phyloP scores from a whole-genome alignment of 2,329 filamentous ascomycete species.

The Arthrocladium fulminans region DNA sequence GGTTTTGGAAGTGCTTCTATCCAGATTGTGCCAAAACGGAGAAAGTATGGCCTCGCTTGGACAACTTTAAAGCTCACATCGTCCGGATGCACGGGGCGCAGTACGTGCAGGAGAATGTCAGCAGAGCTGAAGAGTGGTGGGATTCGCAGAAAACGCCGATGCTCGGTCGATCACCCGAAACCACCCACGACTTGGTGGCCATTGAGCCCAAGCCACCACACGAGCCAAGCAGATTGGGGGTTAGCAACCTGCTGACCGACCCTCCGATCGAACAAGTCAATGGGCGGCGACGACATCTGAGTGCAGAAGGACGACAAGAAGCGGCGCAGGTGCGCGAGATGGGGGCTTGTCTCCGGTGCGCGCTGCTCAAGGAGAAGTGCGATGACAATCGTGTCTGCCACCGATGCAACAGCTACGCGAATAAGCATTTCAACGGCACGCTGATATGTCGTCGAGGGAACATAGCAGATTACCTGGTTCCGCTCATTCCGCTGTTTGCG shows the following conservation, averaged over 20 bases:
- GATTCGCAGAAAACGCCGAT: constrained; percentile 8
- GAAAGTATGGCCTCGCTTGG: constrained; percentile 70
- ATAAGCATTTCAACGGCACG: constrained; percentile 9
- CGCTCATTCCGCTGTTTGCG: constrained; percentile 4
- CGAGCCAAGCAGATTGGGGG: constrained; percentile 5
- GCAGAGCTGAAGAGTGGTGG: constrained; percentile 9
- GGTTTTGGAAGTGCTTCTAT: constrained; percentile 53
- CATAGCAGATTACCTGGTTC: constrained; percentile 6
- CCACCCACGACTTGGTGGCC: constrained; percentile 7
- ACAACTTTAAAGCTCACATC: constrained; percentile 81
- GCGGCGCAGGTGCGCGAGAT: constrained; percentile 8
- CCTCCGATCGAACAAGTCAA: constrained; percentile 1
- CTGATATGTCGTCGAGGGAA: constrained; percentile 9
- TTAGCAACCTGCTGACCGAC: constrained; percentile 4
- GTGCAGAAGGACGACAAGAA: constrained; percentile 8
- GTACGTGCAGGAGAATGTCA: constrained; percentile 9
- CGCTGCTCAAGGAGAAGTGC: constrained; percentile 9
- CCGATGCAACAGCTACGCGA: constrained; percentile 5
- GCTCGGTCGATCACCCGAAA: constrained; percentile 6
- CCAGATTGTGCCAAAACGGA: constrained; percentile 48
- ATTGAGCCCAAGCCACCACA: constrained; percentile 7
- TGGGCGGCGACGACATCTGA: constrained; percentile 7
- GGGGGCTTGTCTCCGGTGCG: constrained; percentile 7
- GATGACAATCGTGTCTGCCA: constrained; percentile 8
- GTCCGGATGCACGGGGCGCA: constrained; percentile 51